A percentile compares a stretch with the other conserved stretches of the same genome.
Evolutionary conservation across 345 rosid species (phyloP).

Genomic region (Pugionium dolabratum): DNA sequence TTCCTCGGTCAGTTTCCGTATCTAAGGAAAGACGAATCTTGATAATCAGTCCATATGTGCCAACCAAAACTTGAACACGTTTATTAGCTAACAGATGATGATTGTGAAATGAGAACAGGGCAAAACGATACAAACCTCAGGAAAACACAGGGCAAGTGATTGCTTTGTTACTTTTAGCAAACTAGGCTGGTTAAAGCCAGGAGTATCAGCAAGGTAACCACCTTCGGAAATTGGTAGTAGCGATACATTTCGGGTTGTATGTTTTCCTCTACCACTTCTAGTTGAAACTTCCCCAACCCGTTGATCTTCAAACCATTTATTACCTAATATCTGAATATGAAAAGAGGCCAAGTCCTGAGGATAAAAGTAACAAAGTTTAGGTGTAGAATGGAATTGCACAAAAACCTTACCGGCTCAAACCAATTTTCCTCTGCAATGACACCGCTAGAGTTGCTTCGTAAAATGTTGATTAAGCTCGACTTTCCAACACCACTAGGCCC

Average conservation of each 20-base stretch:
- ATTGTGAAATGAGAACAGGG: neutral
- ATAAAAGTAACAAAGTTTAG: neutral
- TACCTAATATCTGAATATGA: slow-evolving; percentile 55
- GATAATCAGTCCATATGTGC: neutral
- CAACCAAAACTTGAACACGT: too few species aligned
- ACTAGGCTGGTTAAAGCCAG: slow-evolving; percentile 95
- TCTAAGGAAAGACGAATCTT: slow-evolving; percentile 42
- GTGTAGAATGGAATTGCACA: slow-evolving; percentile 8
- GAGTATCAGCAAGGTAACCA: slow-evolving; percentile 92
- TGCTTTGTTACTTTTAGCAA: slow-evolving; percentile 87
- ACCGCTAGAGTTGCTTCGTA: slow-evolving; percentile 55
- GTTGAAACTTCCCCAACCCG: slow-evolving; percentile 81
- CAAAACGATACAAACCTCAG: slow-evolving; percentile 61
- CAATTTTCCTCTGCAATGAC: slow-evolving; percentile 52
- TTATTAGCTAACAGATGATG: too few species aligned
- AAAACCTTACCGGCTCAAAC: slow-evolving; percentile 71
- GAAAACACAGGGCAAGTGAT: slow-evolving; percentile 76
- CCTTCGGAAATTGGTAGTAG: slow-evolving; percentile 75
- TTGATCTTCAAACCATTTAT: slow-evolving; percentile 82
- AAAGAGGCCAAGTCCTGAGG: slow-evolving; percentile 4
- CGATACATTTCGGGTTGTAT: slow-evolving; percentile 84
- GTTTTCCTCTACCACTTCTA: slow-evolving; percentile 88
- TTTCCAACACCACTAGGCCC: slow-evolving; percentile 99
- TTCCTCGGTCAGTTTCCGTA: slow-evolving; percentile 50
- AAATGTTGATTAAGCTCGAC: slow-evolving; percentile 80